These are phyloP conservation scores for Penicillium crustosum DNA, from an alignment of 2,329 filamentous ascomycete genomes.

Conservation along the genomic window DNA sequence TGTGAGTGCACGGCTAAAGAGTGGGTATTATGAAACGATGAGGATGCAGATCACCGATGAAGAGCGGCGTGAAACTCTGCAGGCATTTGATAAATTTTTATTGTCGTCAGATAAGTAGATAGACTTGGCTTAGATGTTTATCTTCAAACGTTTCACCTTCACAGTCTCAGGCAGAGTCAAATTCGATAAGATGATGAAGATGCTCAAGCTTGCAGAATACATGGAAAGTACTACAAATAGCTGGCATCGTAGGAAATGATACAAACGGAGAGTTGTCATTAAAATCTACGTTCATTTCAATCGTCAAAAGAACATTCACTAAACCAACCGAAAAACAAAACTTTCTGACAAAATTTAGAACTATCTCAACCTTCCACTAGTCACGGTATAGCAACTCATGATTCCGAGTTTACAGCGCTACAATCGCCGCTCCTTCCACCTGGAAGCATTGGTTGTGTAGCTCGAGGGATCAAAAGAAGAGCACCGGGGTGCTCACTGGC, in stretches of 20 bases:
- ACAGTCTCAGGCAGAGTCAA: background rate
- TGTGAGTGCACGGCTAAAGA: constrained; percentile 17
- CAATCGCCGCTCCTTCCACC: background rate
- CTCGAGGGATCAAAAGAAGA: background rate
- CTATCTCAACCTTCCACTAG: background rate
- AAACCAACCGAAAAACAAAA: background rate
- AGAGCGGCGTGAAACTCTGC: constrained; percentile 15
- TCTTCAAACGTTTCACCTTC: background rate
- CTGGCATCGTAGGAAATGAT: background rate
- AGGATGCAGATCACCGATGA: constrained; percentile 20
- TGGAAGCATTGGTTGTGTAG: background rate
- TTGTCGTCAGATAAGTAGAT: constrained; percentile 5
- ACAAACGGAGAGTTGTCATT: too few relatives aligned
- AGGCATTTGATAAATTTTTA: constrained; percentile 18
- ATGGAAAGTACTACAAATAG: background rate
- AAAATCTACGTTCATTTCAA: background rate
- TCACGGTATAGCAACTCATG: background rate
- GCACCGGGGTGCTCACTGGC: background rate
- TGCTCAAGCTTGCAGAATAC: background rate
- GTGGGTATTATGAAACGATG: constrained; percentile 16
- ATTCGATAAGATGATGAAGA: background rate
- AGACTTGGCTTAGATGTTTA: background rate
- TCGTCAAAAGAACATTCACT: too few relatives aligned
- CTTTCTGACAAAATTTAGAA: background rate
- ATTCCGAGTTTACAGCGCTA: background rate